Percentiles rank a stretch among this genome's conserved stretches.
Conservation (phyloP, 1,139 yeast genomes). For the Saccharomyces hybrid region DNA sequence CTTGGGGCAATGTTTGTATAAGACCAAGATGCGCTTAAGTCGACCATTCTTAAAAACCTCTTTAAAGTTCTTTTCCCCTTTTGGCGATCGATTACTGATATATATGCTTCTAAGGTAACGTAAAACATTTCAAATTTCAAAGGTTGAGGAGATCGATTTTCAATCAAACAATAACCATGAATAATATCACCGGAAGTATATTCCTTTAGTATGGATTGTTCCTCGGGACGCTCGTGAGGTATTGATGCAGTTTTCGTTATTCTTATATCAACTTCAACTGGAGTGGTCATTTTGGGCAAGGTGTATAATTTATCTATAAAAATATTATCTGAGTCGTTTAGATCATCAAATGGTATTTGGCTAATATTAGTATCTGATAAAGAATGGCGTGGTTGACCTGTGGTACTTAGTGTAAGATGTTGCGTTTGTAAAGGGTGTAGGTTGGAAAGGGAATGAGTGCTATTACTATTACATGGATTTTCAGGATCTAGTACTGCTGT, state of each 20-base stretch:
- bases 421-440: slow-evolving; percentile 20
- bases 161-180: slow-evolving; percentile 46
- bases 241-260: slow-evolving; percentile 35
- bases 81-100: slow-evolving; percentile 30
- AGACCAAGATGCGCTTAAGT: slow-evolving; percentile 39
- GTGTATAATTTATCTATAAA: slow-evolving; percentile 33
- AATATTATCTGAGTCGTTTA: slow-evolving; percentile 27
- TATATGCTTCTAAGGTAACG: slow-evolving; percentile 49
- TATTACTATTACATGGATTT: background rate
- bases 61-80: slow-evolving; percentile 30
- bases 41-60: slow-evolving; percentile 38
- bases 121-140: slow-evolving; percentile 51
- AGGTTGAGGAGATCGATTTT: slow-evolving; percentile 37
- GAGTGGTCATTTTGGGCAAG: slow-evolving; percentile 28
- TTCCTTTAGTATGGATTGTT: slow-evolving; percentile 38
- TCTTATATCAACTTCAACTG: slow-evolving; percentile 32
- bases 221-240: slow-evolving; percentile 25
- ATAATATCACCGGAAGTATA: slow-evolving; percentile 50
- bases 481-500: background rate
- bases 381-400: background rate
- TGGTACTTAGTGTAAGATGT: slow-evolving; percentile 14
- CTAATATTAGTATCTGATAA: slow-evolving; percentile 2
- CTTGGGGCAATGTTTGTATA: slow-evolving; percentile 34
- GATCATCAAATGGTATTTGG: slow-evolving; percentile 19
- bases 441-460: slow-evolving; percentile 8